Evolutionary conservation across 2,329 filamentous ascomycete genomes (phyloP).

Genomic region (Acarospora socialis): DNA sequence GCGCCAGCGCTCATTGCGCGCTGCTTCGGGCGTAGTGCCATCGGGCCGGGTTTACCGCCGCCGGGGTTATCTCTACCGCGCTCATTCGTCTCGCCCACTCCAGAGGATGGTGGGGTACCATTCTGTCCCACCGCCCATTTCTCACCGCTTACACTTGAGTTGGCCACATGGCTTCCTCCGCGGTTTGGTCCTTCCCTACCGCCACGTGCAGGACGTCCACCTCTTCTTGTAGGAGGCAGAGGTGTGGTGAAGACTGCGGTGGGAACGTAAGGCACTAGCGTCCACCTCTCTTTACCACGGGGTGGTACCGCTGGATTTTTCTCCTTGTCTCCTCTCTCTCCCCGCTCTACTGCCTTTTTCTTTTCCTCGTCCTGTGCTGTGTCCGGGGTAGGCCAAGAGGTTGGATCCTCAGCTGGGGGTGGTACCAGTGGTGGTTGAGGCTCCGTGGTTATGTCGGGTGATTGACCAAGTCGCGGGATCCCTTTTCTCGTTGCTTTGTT

Average conservation of each 20-base stretch:
- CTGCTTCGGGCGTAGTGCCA: too few relatives aligned
- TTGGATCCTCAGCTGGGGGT: conserved; percentile 60
- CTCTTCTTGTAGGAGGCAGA: conserved; percentile 40
- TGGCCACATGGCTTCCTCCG: conserved; percentile 17
- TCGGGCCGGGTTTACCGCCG: too few relatives aligned
- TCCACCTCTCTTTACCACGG: conserved; percentile 70
- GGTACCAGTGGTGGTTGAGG: conserved; percentile 26
- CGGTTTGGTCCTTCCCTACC: conserved; percentile 34
- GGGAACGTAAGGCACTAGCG: conserved; percentile 66
- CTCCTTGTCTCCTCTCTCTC: conserved; percentile 45
- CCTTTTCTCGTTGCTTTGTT: too few relatives aligned
- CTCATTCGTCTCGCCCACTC: conserved; percentile 13
- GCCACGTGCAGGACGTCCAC: conserved; percentile 39
- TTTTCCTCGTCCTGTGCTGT: conserved; percentile 62
- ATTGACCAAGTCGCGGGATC: conserved; percentile 12
- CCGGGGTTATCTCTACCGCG: conserved; percentile 6
- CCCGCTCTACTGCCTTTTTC: conserved; percentile 53
- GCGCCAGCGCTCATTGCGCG: too few relatives aligned
- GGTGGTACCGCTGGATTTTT: conserved; percentile 43
- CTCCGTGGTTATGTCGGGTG: conserved; percentile 20
- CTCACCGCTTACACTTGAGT: too few relatives aligned
- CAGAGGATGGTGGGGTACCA: conserved; percentile 6
- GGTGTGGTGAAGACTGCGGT: conserved; percentile 79
- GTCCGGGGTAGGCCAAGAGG: conserved; percentile 84
- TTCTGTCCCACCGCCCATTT: conserved; percentile 1